Base-by-base conservation (phyloP, 495 filamentous ascomycete species). In the Mycothermus thermophilus region DNA sequence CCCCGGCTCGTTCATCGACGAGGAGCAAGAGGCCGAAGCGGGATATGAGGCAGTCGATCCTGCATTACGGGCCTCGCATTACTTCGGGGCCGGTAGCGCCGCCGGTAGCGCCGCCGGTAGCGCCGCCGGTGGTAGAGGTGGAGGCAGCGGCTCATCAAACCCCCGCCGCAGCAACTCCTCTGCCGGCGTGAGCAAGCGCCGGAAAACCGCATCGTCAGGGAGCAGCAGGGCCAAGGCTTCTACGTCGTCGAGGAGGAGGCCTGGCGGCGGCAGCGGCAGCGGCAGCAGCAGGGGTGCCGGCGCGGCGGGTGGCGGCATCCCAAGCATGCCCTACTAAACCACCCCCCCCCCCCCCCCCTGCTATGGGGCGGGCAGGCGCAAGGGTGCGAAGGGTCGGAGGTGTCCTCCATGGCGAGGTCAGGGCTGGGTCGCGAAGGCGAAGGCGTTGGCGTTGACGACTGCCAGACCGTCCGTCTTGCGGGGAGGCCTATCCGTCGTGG, bases 1-100 rank as follows among this genome's bases (percentile, higher is more conserved):
- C 13, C 78, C 85, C 44, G 70, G 79, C 40, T 62, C 79, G 18
- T 65, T 77, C 44, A 78, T 72, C 40, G 75, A 80, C 30, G 66
- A 70, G 26, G 77, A 80, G 23, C 66, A 71, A n/a, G n/a, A n/a
- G n/a, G n/a, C n/a, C n/a, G n/a, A n/a, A n/a, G n/a, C n/a, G n/a
- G n/a, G n/a, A n/a, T n/a, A n/a, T n/a, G n/a, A n/a, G n/a, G n/a
- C n/a, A n/a, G n/a, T n/a, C n/a, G n/a, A n/a, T n/a, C n/a, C n/a
- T n/a, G n/a, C n/a, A n/a, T n/a, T n/a, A n/a, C n/a, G n/a, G n/a
- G n/a, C n/a, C n/a, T n/a, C n/a, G n/a, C n/a, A n/a, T n/a, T n/a
- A 3, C 27, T 29, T 15, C 36, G 22, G 27, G 42, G n/a, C n/a
- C n/a, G n/a, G n/a, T n/a, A n/a, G n/a, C n/a, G n/a, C n/a, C n/a